Evolutionary conservation across 495 filamentous ascomycete genomes (phyloP).

Genomic region (Penicillium silybi): DNA sequence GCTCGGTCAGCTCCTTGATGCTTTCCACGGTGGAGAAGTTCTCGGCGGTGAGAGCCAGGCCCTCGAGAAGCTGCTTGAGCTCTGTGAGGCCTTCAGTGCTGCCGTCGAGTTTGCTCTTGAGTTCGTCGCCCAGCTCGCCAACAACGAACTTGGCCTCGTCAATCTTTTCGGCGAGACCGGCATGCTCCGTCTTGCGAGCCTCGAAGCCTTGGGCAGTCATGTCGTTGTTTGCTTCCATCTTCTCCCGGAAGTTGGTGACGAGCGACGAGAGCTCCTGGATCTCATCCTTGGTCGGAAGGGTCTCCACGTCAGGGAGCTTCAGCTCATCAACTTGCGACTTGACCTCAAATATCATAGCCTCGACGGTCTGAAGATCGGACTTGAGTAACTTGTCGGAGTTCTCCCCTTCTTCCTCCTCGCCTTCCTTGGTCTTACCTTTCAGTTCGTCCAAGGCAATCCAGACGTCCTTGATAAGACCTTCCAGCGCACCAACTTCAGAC

Average conservation of each 20-base stretch:
- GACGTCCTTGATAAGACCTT: slow-evolving; percentile 71
- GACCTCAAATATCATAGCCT: slow-evolving; percentile 73
- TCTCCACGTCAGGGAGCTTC: slow-evolving; percentile 60
- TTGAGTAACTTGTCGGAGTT: slow-evolving; percentile 66
- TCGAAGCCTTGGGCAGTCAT: slow-evolving; percentile 75
- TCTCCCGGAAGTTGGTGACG: slow-evolving; percentile 66
- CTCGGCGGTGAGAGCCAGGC: slow-evolving; percentile 57
- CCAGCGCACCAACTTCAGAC: slow-evolving; percentile 71
- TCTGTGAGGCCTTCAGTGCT: slow-evolving; percentile 52
- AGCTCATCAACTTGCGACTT: slow-evolving; percentile 72
- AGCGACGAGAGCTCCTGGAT: slow-evolving; percentile 62
- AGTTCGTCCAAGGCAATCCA: slow-evolving; percentile 71
- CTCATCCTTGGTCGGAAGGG: slow-evolving; percentile 57
- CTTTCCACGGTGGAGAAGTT: slow-evolving; percentile 55
- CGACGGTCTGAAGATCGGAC: slow-evolving; percentile 72
- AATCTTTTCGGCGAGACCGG: slow-evolving; percentile 54
- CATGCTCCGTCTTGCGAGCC: slow-evolving; percentile 65
- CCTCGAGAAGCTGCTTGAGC: slow-evolving; percentile 57
- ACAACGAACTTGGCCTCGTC: slow-evolving; percentile 58
- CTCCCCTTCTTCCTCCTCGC: slow-evolving; percentile 54
- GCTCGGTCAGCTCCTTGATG: slow-evolving; percentile 75
- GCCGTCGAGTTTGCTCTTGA: slow-evolving; percentile 58
- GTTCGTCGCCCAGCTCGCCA: slow-evolving; percentile 67
- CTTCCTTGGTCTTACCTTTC: slow-evolving; percentile 51
- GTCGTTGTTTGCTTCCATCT: slow-evolving; percentile 64